phyloP scores from a whole-genome alignment of 306 rosid species.

The Potentilla sterilis region DNA sequence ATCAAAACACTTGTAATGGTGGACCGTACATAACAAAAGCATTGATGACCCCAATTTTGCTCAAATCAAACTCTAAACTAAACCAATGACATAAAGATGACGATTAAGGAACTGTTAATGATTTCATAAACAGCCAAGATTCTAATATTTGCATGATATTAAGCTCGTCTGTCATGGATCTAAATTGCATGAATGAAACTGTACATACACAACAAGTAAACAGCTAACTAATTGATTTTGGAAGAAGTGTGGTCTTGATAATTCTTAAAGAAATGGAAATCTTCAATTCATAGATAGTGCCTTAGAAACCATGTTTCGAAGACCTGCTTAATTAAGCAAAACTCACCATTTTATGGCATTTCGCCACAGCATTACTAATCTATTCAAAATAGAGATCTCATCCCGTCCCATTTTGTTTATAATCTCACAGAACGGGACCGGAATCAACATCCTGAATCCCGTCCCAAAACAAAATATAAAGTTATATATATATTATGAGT shows the following conservation, averaged over 20 bases:
- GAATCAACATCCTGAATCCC: too few species aligned
- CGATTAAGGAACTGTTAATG: background rate
- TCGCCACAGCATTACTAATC: constrained; percentile 54
- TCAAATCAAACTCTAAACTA: background rate
- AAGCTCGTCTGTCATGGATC: background rate
- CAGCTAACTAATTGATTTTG: background rate
- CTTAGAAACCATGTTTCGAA: background rate
- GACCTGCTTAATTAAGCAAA: background rate
- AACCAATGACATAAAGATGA: background rate
- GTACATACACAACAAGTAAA: background rate
- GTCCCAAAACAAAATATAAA: too few species aligned
- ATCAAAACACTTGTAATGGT: background rate
- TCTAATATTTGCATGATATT: background rate
- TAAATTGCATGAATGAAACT: background rate
- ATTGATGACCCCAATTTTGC: background rate
- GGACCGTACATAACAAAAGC: background rate
- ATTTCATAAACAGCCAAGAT: background rate
- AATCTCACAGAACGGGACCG: too few species aligned
- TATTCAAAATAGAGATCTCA: too few species aligned
- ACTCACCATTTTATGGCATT: constrained; percentile 78
- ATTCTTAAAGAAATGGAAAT: background rate
- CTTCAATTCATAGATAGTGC: background rate
- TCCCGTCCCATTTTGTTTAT: too few species aligned
- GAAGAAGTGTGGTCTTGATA: too few species aligned
- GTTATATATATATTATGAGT: too few species aligned